Conservation (phyloP, 345 rosid species). For the Rubroshorea leprosula region DNA sequence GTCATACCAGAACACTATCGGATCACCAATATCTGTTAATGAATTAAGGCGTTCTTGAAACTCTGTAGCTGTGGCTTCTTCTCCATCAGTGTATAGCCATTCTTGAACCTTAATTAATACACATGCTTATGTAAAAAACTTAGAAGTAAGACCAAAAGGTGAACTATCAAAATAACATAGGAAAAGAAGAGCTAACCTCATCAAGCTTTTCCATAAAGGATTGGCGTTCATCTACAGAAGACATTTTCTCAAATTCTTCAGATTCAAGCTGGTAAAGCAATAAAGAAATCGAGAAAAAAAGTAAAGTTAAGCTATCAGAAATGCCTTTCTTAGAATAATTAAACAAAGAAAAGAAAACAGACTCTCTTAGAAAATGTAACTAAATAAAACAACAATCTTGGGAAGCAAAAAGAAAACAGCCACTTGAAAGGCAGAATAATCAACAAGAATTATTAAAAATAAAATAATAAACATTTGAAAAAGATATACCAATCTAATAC, state of each 20-base stretch:
- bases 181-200: slow-evolving; percentile 41
- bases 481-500: neutral
- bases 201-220: slow-evolving; percentile 80
- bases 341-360: neutral
- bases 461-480: no score
- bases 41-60: slow-evolving; percentile 62
- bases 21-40: slow-evolving; percentile 72
- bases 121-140: slow-evolving; percentile 10
- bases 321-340: neutral
- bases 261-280: slow-evolving; percentile 61
- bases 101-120: slow-evolving; percentile 77
- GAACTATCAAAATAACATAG: slow-evolving; percentile 9
- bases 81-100: slow-evolving; percentile 97
- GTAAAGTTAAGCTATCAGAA: slow-evolving; percentile 1
- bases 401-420: slow-evolving; percentile 1
- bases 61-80: slow-evolving; percentile 76
- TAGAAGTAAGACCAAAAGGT: neutral
- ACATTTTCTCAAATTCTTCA: slow-evolving; percentile 64
- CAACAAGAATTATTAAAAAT: neutral
- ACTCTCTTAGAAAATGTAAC: neutral
- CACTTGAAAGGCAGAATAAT: neutral
- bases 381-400: neutral
- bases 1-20: slow-evolving; percentile 69
- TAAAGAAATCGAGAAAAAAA: slow-evolving; percentile 6
- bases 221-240: slow-evolving; percentile 72